These are phyloP conservation scores for Chaetomiaceae sp. DNA, from an alignment of 2,329 filamentous ascomycete genomes.

Conservation along the genomic window DNA sequence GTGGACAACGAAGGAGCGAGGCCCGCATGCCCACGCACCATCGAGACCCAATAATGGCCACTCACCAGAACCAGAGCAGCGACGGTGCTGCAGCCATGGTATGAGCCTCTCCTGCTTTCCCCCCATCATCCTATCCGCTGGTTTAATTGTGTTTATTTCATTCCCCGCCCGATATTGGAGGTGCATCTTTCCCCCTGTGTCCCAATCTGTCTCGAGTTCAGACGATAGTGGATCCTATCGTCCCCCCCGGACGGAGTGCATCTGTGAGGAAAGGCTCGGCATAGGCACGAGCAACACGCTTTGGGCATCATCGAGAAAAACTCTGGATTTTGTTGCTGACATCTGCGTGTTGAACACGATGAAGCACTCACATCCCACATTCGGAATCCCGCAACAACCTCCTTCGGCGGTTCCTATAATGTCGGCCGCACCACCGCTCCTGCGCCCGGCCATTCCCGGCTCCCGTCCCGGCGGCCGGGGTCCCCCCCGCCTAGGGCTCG, in stretches of 20 bases:
- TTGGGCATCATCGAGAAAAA: neutral
- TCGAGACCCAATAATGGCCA: slow-evolving; percentile 22
- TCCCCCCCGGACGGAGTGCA: no score
- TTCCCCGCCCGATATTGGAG: neutral
- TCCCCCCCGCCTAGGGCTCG: slow-evolving; percentile 78
- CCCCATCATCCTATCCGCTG: neutral
- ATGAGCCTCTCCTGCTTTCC: slow-evolving; percentile 11
- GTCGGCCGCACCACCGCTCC: slow-evolving; percentile 73
- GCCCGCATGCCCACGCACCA: neutral
- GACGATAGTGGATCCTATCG: no score
- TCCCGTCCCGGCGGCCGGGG: slow-evolving; percentile 58
- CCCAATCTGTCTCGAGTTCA: no score
- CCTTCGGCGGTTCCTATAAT: slow-evolving; percentile 51
- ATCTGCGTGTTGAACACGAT: slow-evolving; percentile 1
- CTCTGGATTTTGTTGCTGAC: neutral
- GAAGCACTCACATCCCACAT: slow-evolving; percentile 16
- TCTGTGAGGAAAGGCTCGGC: no score
- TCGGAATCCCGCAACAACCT: slow-evolving; percentile 25
- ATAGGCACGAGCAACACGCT: neutral
- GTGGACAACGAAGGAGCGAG: slow-evolving; percentile 3
- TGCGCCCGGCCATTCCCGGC: slow-evolving; percentile 77
- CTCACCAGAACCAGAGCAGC: slow-evolving; percentile 24
- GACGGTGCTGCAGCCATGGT: slow-evolving; percentile 24
- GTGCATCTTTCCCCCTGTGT: no score
- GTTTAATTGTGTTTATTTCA: neutral